Evolutionary conservation across 2,329 filamentous ascomycete species (phyloP).

Genomic region (Elsinoe australis): DNA sequence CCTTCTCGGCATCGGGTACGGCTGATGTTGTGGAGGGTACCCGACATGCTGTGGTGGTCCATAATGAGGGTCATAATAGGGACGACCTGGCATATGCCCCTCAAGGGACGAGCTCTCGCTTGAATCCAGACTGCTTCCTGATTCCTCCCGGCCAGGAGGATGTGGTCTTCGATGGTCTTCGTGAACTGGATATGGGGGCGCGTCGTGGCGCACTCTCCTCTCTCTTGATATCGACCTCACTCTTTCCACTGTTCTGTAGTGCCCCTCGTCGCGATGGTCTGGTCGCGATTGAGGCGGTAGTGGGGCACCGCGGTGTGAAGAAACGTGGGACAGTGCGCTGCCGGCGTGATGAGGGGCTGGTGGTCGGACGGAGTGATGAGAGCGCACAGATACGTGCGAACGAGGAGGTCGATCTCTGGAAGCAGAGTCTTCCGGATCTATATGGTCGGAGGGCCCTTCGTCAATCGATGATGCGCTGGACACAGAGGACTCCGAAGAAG

Average conservation of each 20-base stretch:
- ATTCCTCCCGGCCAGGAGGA: constrained; percentile 7
- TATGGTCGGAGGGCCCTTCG: constrained; percentile 6
- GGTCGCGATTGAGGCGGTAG: constrained; percentile 1
- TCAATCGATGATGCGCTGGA: constrained; percentile 13
- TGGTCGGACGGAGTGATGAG: neutral
- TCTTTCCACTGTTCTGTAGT: neutral
- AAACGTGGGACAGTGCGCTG: constrained; percentile 3
- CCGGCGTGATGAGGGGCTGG: neutral
- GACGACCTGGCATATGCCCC: neutral
- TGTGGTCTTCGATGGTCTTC: constrained; percentile 10
- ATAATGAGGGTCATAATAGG: constrained; percentile 13
- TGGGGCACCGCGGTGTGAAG: neutral
- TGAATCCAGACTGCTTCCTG: constrained; percentile 12
- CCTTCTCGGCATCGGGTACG: constrained; percentile 1
- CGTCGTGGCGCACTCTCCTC: constrained; percentile 13
- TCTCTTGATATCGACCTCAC: constrained; percentile 13
- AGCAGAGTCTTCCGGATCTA: constrained; percentile 14
- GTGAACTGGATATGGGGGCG: constrained; percentile 10
- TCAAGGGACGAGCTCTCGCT: constrained; percentile 13
- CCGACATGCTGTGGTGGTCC: constrained; percentile 20
- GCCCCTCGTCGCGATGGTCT: constrained; percentile 2
- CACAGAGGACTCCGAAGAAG: constrained; percentile 4
- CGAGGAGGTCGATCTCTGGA: constrained; percentile 4
- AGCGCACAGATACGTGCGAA: constrained; percentile 1
- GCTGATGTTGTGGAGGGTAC: constrained; percentile 11